phyloP scores from a whole-genome alignment of 2,329 filamentous ascomycete genomes.

The Aspergillus tubingensis region DNA sequence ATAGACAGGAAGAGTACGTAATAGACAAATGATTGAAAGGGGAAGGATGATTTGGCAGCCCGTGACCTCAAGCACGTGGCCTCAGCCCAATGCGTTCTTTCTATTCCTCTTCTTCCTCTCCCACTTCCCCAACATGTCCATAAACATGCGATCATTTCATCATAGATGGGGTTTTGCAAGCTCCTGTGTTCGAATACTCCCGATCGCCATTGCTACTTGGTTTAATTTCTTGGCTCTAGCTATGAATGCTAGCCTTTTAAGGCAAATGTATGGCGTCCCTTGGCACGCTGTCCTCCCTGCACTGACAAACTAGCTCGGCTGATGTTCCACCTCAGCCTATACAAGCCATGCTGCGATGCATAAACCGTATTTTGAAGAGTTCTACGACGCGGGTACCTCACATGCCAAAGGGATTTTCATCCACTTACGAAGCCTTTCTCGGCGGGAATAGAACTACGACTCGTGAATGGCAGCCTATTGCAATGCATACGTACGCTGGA shows the following conservation, averaged over 20 bases:
- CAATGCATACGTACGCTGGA: not conserved
- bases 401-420: conserved; percentile 1
- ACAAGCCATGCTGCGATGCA: not conserved
- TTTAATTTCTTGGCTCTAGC: not conserved
- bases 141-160: not conserved
- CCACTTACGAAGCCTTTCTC: not conserved
- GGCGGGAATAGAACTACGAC: not conserved
- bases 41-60: not conserved
- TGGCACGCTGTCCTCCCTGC: not conserved
- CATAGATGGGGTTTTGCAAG: not conserved
- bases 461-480: not conserved
- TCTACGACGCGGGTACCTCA: not conserved
- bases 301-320: not conserved
- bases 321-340: not conserved
- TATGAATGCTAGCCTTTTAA: not conserved
- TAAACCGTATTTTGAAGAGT: not conserved
- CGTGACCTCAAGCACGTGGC: not conserved
- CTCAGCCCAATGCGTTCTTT: not conserved
- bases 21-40: not conserved
- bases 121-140: not conserved
- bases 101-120: not conserved
- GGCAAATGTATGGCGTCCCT: not conserved
- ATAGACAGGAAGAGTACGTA: too few species aligned
- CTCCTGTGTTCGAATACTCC: not conserved
- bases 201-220: not conserved